These are phyloP conservation scores for Galeopsis tetrahit DNA, from an alignment of 257 asterid genomes.

Conservation along the genomic window DNA sequence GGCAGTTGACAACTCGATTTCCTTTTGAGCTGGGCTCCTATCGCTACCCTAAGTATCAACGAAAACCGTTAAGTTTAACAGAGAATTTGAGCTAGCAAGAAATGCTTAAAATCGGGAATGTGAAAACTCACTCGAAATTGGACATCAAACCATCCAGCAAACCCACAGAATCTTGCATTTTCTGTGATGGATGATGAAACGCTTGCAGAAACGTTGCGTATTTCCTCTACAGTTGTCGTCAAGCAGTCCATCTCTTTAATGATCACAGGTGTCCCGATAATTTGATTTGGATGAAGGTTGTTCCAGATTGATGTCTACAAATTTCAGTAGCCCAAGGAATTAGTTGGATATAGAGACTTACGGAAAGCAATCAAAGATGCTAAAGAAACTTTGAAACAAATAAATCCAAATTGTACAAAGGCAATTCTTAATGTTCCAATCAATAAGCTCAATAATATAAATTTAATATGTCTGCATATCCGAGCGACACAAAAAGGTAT, in stretches of 20 bases:
- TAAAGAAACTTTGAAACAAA: not conserved
- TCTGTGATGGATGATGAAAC: slow-evolving; percentile 71
- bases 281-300: slow-evolving; percentile 86
- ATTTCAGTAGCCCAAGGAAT: slow-evolving; percentile 29
- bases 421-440: not conserved
- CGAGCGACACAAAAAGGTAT: not conserved
- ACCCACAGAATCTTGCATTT: slow-evolving; percentile 71
- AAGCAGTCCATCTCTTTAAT: slow-evolving; percentile 87
- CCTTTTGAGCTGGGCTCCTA: slow-evolving; percentile 70
- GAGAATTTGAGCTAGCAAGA: not conserved
- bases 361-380: slow-evolving; percentile 7
- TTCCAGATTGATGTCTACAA: slow-evolving; percentile 83
- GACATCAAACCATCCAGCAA: slow-evolving; percentile 99
- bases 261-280: slow-evolving; percentile 73
- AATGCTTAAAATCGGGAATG: slow-evolving; percentile 13
- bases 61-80: slow-evolving; percentile 24
- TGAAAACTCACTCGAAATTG: slow-evolving; percentile 81
- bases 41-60: slow-evolving; percentile 60
- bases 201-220: slow-evolving; percentile 57
- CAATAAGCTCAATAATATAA: not conserved
- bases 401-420: not conserved
- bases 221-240: slow-evolving; percentile 64
- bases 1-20: slow-evolving; percentile 84
- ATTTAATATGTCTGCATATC: not conserved
- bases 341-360: slow-evolving; percentile 21